Evolutionary conservation across 148 eudicot species (phyloP).

Genomic region (Rhododendron vialii): DNA sequence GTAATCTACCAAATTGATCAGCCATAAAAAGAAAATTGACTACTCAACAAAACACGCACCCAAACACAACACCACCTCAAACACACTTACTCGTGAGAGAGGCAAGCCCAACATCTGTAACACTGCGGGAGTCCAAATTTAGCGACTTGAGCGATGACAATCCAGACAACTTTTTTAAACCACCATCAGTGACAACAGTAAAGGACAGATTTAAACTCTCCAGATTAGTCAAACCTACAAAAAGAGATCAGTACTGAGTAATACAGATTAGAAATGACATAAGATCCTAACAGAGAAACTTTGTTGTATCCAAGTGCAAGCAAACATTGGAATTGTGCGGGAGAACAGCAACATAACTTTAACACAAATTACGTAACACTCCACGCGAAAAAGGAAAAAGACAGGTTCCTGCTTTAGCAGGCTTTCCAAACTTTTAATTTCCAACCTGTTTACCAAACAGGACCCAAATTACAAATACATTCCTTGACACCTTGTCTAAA

Average conservation of each 20-base stretch:
- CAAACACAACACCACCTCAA: slow-evolving; percentile 1
- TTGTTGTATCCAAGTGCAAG: neutral
- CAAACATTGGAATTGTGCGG: neutral
- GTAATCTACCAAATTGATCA: neutral
- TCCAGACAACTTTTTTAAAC: slow-evolving; percentile 74
- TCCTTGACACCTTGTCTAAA: neutral
- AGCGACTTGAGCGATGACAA: slow-evolving; percentile 78
- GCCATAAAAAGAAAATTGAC: neutral
- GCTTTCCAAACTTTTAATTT: neutral
- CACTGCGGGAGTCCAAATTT: slow-evolving; percentile 83
- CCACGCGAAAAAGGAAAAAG: neutral
- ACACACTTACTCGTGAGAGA: slow-evolving; percentile 70
- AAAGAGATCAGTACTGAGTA: neutral
- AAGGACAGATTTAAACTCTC: slow-evolving; percentile 93
- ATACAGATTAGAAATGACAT: neutral
- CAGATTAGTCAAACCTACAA: slow-evolving; percentile 56
- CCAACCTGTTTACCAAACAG: neutral
- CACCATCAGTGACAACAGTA: slow-evolving; percentile 72
- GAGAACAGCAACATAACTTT: neutral
- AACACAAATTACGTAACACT: neutral
- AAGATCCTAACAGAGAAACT: neutral
- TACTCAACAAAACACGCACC: neutral
- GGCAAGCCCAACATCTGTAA: slow-evolving; percentile 86
- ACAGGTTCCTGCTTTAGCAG: neutral
- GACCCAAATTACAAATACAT: neutral